These are phyloP conservation scores for Saccharomycodes ludwigii DNA, from an alignment of 805 yeast genomes.

Conservation along the genomic window DNA sequence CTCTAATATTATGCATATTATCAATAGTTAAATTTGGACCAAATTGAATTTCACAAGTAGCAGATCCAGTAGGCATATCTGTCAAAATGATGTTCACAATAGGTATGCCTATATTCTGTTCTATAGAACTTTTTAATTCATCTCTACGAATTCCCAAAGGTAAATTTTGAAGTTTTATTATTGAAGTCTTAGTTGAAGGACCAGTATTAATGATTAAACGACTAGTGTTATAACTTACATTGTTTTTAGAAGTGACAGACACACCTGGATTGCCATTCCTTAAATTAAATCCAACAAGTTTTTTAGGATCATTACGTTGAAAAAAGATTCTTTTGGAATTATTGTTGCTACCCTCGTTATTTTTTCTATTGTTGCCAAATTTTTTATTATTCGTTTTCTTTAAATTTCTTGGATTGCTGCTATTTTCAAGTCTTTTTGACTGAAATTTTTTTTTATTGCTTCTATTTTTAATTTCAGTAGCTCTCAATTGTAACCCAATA, in stretches of 20 bases:
- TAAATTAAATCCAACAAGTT: too few species aligned
- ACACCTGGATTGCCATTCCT: too few species aligned
- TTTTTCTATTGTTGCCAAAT: conserved; percentile 1
- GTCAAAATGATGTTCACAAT: conserved; percentile 17
- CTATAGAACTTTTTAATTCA: conserved; percentile 13
- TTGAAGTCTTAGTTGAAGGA: background rate
- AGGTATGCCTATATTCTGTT: conserved; percentile 12
- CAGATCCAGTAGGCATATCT: conserved; percentile 28
- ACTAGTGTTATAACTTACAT: too few species aligned
- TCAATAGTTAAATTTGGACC: conserved; percentile 12
- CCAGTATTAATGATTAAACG: too few species aligned
- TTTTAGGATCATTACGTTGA: too few species aligned
- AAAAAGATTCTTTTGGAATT: conserved; percentile 4
- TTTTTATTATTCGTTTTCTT: background rate
- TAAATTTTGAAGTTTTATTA: conserved; percentile 11
- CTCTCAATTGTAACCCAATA: conserved; percentile 14
- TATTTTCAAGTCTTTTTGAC: background rate
- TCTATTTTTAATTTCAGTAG: conserved; percentile 7
- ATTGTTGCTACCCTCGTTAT: conserved; percentile 1
- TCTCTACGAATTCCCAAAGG: conserved; percentile 18
- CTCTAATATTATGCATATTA: conserved; percentile 20
- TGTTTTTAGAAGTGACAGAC: too few species aligned
- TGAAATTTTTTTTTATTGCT: background rate
- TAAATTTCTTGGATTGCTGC: background rate
- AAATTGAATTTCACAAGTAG: conserved; percentile 27